Evolutionary conservation across 1,139 yeast species (phyloP).

Genomic region (Casaregolazyma lundiana): DNA sequence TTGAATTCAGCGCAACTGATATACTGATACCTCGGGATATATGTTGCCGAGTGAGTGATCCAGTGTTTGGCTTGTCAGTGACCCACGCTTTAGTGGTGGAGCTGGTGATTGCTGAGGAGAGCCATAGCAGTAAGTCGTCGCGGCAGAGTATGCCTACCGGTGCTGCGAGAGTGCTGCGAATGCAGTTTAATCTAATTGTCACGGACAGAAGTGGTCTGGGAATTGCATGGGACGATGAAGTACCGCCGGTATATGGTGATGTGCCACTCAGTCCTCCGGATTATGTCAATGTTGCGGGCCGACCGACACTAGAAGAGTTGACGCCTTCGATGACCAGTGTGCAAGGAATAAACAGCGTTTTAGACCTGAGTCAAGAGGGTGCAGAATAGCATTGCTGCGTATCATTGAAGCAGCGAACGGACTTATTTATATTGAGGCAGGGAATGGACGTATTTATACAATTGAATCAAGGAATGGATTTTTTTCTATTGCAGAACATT

Average conservation of each 20-base stretch:
- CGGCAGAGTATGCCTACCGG: constrained; percentile 57
- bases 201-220: constrained; percentile 95
- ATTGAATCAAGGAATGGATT: background rate
- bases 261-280: constrained; percentile 86
- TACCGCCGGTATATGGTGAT: constrained; percentile 91
- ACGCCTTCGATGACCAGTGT: constrained; percentile 17
- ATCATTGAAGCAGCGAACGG: too few relatives aligned
- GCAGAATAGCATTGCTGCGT: background rate
- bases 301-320: constrained; percentile 31
- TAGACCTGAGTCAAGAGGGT: background rate
- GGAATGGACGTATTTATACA: background rate
- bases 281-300: constrained; percentile 39
- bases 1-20: constrained; percentile 68
- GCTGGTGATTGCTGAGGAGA: constrained; percentile 89
- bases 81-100: constrained; percentile 75
- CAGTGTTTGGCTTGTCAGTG: constrained; percentile 70
- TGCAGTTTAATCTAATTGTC: constrained; percentile 79
- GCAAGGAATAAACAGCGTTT: constrained; percentile 16
- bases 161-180: constrained; percentile 85
- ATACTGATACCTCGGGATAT: constrained; percentile 46
- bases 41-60: constrained; percentile 78
- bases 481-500: too few relatives aligned
- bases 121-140: constrained; percentile 35
- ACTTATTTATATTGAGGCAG: too few relatives aligned
- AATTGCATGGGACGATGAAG: constrained; percentile 98